A percentile compares a stretch with the other conserved stretches of the same genome.
Conservation (phyloP, 192 early-diverging fungal genomes). For the Paraglomus brasilianum region DNA sequence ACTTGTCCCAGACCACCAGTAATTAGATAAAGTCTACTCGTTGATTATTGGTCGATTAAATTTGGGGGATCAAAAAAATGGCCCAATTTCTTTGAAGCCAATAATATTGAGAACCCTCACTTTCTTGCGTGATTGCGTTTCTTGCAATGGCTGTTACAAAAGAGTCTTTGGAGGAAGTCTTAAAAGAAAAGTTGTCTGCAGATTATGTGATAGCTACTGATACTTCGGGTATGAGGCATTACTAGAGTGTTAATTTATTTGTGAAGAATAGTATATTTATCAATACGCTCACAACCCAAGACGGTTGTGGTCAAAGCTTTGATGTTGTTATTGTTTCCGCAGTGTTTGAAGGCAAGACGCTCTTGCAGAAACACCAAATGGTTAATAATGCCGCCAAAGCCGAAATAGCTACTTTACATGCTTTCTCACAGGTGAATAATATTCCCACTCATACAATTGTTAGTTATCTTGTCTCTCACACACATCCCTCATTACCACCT, state of each 20-base stretch:
- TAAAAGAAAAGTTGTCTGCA: conserved; percentile 16
- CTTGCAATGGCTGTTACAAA: conserved; percentile 15
- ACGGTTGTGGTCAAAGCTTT: conserved; percentile 82
- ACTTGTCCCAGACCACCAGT: too few species aligned
- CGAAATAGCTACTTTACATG: conserved; percentile 78
- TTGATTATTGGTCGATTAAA: too few species aligned
- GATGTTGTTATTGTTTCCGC: conserved; percentile 76
- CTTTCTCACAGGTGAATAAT: conserved; percentile 73
- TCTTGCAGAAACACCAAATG: conserved; percentile 72
- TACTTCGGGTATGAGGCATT: conserved; percentile 19
- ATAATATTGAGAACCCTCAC: too few species aligned
- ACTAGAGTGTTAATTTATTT: neutral
- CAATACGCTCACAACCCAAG: conserved; percentile 28
- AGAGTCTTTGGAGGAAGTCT: conserved; percentile 21
- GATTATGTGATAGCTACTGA: conserved; percentile 27
- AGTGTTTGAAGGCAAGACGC: conserved; percentile 67
- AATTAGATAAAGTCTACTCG: too few species aligned
- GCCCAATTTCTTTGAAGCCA: too few species aligned
- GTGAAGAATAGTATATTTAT: neutral
- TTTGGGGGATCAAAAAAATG: too few species aligned
- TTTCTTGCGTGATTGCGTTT: neutral
- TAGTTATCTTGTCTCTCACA: neutral
- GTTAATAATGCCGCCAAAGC: conserved; percentile 80
- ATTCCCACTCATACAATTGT: neutral
- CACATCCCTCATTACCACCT: neutral